These are phyloP conservation scores for Ascochyta lentis DNA, from an alignment of 2,329 filamentous ascomycete species.

Conservation along the genomic window DNA sequence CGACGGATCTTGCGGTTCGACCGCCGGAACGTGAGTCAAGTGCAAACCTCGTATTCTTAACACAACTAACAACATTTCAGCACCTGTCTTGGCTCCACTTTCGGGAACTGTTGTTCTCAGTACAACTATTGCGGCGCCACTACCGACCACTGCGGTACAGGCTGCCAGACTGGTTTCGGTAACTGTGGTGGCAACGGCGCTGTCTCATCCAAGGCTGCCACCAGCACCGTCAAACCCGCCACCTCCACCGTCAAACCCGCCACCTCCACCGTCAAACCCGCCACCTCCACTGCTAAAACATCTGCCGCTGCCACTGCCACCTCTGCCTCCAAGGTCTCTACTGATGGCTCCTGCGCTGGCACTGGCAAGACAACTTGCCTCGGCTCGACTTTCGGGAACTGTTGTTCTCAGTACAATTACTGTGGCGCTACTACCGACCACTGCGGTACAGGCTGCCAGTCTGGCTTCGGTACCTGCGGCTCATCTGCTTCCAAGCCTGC, in stretches of 20 bases:
- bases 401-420: constrained; percentile 53
- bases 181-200: constrained; percentile 28
- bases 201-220: not conserved
- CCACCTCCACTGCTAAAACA: constrained; percentile 22
- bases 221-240: constrained; percentile 14
- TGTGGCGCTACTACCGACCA: constrained; percentile 46
- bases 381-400: constrained; percentile 53
- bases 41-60: not conserved
- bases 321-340: constrained; percentile 41
- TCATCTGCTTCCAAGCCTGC: constrained; percentile 5
- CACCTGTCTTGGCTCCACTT: constrained; percentile 53
- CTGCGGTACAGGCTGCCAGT: constrained; percentile 43
- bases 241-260: constrained; percentile 20
- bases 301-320: constrained; percentile 22
- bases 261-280: constrained; percentile 14
- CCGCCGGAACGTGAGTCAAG: constrained; percentile 37
- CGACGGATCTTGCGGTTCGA: constrained; percentile 53
- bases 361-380: constrained; percentile 51
- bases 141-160: constrained; percentile 37
- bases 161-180: constrained; percentile 45
- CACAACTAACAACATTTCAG: constrained; percentile 1
- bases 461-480: constrained; percentile 41
- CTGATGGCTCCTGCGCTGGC: constrained; percentile 53
- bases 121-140: constrained; percentile 51
- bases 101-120: constrained; percentile 56